Percentiles rank a stretch among this genome's conserved stretches.
These are phyloP conservation scores for Chenopodium album DNA, from an alignment of 148 eudicot genomes.

Conservation along the genomic window DNA sequence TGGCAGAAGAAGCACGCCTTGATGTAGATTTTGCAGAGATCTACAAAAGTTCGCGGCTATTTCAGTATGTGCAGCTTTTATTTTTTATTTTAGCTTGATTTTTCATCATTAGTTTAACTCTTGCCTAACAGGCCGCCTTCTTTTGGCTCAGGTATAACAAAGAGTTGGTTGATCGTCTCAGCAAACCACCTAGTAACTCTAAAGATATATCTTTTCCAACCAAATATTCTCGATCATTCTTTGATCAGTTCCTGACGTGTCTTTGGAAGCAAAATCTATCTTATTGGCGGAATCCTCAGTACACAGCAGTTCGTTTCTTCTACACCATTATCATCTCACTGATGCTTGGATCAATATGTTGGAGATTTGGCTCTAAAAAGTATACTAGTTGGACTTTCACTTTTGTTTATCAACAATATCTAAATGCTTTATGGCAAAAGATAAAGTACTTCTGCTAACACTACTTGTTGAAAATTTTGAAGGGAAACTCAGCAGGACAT, in stretches of 20 bases:
- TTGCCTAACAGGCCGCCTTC: slow-evolving; percentile 18
- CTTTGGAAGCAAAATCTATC: slow-evolving; percentile 96
- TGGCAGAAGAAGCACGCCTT: slow-evolving; percentile 73
- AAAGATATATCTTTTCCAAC: slow-evolving; percentile 82
- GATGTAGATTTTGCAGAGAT: slow-evolving; percentile 92
- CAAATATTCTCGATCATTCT: slow-evolving; percentile 61
- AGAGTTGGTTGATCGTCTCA: slow-evolving; percentile 77
- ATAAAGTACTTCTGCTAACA: slow-evolving; percentile 9
- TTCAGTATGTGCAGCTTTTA: slow-evolving; percentile 49
- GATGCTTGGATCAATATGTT: slow-evolving; percentile 97
- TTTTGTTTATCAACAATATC: background rate
- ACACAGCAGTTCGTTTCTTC: slow-evolving; percentile 98
- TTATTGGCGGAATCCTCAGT: slow-evolving; percentile 97
- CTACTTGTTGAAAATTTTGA: slow-evolving; percentile 8
- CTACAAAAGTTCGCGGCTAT: slow-evolving; percentile 65
- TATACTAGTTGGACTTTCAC: slow-evolving; percentile 7
- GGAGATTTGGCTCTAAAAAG: slow-evolving; percentile 97
- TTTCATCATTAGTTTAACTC: background rate
- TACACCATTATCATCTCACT: slow-evolving; percentile 86
- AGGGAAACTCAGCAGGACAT: slow-evolving; percentile 84
- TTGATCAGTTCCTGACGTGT: slow-evolving; percentile 73
- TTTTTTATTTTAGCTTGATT: slow-evolving; percentile 6
- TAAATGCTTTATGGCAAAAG: background rate
- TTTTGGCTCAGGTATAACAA: slow-evolving; percentile 59
- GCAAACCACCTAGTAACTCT: slow-evolving; percentile 62